Conservation (phyloP, 371 early-diverging fungal genomes). For the Synchytrium microbalum region DNA sequence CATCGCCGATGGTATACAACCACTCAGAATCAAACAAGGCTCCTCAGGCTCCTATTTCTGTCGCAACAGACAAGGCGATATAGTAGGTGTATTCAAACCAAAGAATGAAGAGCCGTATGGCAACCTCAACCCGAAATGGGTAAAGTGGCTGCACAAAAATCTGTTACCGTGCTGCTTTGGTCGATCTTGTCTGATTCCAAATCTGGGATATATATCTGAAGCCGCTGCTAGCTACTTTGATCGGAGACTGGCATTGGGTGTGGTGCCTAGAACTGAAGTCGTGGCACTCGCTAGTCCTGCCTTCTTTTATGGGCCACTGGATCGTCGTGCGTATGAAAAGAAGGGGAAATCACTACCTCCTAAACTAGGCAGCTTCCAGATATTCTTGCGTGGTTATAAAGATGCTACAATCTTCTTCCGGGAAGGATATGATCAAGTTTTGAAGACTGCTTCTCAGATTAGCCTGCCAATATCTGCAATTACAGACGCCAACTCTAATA, state of each 20-base stretch:
- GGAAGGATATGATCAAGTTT: slow-evolving; percentile 29
- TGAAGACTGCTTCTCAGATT: slow-evolving; percentile 4
- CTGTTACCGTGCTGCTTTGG: slow-evolving; percentile 86
- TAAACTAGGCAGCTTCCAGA: slow-evolving; percentile 81
- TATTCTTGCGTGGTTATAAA: slow-evolving; percentile 71
- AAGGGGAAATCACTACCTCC: slow-evolving; percentile 46
- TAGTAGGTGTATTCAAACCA: slow-evolving; percentile 87
- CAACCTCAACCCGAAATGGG: slow-evolving; percentile 85
- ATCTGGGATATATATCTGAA: slow-evolving; percentile 82
- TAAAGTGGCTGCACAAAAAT: slow-evolving; percentile 86
- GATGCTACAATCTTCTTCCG: slow-evolving; percentile 74
- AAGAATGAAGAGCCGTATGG: slow-evolving; percentile 93
- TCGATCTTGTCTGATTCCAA: slow-evolving; percentile 78
- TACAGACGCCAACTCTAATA: too few species aligned
- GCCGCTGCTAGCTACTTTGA: slow-evolving; percentile 77
- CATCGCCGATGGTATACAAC: slow-evolving; percentile 59
- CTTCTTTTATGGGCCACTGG: slow-evolving; percentile 61
- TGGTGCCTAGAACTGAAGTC: slow-evolving; percentile 81
- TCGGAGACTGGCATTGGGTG: slow-evolving; percentile 59
- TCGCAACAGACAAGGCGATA: slow-evolving; percentile 56
- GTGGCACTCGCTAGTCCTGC: slow-evolving; percentile 62
- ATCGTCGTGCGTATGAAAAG: slow-evolving; percentile 25
- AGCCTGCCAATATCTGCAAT: neutral
- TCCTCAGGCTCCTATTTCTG: slow-evolving; percentile 89
- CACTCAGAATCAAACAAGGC: slow-evolving; percentile 54